Conservation (phyloP, 78 protist species). For the Guillardia theta region DNA sequence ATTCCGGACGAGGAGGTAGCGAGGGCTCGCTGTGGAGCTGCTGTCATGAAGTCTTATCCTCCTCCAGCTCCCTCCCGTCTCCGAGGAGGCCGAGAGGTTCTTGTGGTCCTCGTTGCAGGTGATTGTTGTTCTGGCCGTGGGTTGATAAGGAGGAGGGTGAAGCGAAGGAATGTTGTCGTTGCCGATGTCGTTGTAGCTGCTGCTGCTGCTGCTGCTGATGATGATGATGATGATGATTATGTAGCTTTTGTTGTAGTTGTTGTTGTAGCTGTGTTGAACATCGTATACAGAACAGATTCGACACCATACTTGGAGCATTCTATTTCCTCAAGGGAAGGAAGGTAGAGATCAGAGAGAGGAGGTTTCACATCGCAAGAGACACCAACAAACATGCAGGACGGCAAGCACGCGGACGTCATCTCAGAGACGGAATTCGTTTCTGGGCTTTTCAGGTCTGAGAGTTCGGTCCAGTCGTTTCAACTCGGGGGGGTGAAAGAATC, state of each 20-base stretch:
- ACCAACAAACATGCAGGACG: no score
- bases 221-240: neutral
- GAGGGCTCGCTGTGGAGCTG: neutral
- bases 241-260: no score
- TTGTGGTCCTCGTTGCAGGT: no score
- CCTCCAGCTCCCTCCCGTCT: neutral
- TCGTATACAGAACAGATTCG: no score
- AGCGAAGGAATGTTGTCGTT: neutral
- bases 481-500: no score
- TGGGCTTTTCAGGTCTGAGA: no score
- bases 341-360: no score
- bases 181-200: neutral
- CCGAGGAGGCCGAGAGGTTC: no score
- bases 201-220: neutral
- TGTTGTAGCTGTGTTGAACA: no score
- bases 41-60: neutral
- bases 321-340: neutral
- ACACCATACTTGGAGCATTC: neutral
- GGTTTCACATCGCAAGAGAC: no score
- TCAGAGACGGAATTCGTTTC: neutral
- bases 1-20: neutral
- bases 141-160: neutral
- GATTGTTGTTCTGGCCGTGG: neutral
- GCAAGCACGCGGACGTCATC: neutral
- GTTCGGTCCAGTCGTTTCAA: no score